Evolutionary conservation across 1,284 basidiomycete species (phyloP), one percentile per base, ranked within the genome.

Genomic region (Athelia sp.): DNA sequence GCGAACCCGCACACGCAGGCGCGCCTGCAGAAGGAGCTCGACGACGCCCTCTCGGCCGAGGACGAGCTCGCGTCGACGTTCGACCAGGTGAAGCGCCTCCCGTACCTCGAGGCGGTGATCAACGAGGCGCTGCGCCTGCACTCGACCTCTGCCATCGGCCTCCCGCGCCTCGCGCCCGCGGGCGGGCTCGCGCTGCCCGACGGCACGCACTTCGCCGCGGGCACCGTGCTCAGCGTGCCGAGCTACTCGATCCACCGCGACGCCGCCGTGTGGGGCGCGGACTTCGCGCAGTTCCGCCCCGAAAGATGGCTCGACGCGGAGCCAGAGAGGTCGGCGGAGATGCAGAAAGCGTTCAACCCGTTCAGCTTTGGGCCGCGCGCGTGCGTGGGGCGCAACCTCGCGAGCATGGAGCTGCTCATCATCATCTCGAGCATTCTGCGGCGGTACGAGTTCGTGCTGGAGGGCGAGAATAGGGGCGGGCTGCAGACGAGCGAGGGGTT

Each of bases 121-220:
- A 83, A 85, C 64, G 92, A 94, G 66, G 84, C 76, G 4, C 74
- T 96, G 31, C 84, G 93, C 11, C 64, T 88, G 38, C 90, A 94
- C 70, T 87, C 89, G 3, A 92, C 87, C 0, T 84, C 82, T 2
- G 80, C 84, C 2, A 75, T 93, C 46, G 93, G 93, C 22, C 81
- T 96, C 19, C 86, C 90, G n/a, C 82, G 90, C 38, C 56, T 88
- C 49, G 82, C 82, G 8, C 87, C 89, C 1, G 74, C 81, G 46
- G 86, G 82, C 42, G 87, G 86, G 6, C 59, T 90, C 54, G 78
- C 73, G 10, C 69, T 89, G 3, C 61, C 67, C 36, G 86, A 76
- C 6, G 6, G 6, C 26, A 9, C 15, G 19, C 71, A 72, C 58
- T 92, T 93, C 77, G 80, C 81, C 22, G 75, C 74, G 44, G 91